phyloP scores from a whole-genome alignment of 805 yeast species.

The Yarrowia sp. region DNA sequence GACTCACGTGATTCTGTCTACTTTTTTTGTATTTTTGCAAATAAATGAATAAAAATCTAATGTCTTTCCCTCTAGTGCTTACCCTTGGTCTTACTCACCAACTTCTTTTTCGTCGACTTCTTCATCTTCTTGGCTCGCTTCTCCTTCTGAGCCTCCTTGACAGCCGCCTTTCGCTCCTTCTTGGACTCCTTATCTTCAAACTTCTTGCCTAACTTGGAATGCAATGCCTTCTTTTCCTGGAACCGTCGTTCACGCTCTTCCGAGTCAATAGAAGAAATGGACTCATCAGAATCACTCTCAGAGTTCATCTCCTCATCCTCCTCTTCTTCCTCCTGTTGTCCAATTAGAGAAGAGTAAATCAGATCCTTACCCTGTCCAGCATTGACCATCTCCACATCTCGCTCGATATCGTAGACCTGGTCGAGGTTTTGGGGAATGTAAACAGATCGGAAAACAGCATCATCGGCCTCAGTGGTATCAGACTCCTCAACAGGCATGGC shows the following conservation, averaged over 20 bases:
- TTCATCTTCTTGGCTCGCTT: conserved; percentile 80
- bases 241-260: conserved; percentile 40
- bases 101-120: conserved; percentile 41
- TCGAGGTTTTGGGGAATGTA: conserved; percentile 69
- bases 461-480: conserved; percentile 52
- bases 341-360: conserved; percentile 43
- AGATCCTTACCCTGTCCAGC: conserved; percentile 80
- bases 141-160: conserved; percentile 75
- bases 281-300: conserved; percentile 36
- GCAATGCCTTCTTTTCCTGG: conserved; percentile 46
- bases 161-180: conserved; percentile 67
- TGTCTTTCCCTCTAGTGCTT: not conserved
- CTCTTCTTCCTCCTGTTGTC: conserved; percentile 32
- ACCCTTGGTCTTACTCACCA: conserved; percentile 7
- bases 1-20: too few relatives aligned
- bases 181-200: conserved; percentile 75
- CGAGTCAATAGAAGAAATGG: conserved; percentile 31
- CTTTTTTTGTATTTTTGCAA: too few relatives aligned
- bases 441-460: conserved; percentile 82
- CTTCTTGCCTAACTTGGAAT: conserved; percentile 63
- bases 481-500: conserved; percentile 34
- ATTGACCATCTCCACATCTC: conserved; percentile 70
- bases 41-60: too few relatives aligned
- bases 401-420: conserved; percentile 54
- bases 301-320: conserved; percentile 29